Conservation (phyloP, 1,139 yeast genomes). For the Geotrichum reessii region DNA sequence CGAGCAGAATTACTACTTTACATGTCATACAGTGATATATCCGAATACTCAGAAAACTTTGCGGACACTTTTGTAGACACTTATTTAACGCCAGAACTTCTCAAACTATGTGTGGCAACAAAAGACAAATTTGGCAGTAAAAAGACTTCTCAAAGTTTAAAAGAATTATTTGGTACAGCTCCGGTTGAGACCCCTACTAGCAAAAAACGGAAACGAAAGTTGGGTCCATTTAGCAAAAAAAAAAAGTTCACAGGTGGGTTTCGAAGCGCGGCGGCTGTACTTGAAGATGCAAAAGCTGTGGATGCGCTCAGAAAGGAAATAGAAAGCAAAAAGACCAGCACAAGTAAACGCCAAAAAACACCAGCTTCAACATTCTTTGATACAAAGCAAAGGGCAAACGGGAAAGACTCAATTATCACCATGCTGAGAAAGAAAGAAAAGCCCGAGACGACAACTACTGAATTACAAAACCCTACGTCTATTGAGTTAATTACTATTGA, state of each 20-base stretch:
- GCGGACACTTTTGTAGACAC: not conserved
- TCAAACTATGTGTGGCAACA: not conserved
- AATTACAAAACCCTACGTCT: too few species aligned
- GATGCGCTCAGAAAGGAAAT: not conserved
- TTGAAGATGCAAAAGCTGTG: slow-evolving; percentile 1
- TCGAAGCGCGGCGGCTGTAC: slow-evolving; percentile 9
- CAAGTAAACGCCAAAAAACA: not conserved
- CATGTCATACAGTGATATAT: not conserved
- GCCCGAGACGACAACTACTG: too few species aligned
- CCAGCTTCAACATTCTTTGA: not conserved
- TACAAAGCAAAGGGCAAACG: too few species aligned
- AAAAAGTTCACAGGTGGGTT: slow-evolving; percentile 1
- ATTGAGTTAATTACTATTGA: not conserved
- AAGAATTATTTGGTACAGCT: not conserved
- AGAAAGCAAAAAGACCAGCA: slow-evolving; percentile 1
- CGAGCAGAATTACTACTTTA: slow-evolving; percentile 44
- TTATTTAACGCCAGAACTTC: not conserved
- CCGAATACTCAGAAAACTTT: not conserved
- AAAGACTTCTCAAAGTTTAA: not conserved
- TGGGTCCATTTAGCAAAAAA: not conserved
- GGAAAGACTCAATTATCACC: too few species aligned
- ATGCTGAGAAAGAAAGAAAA: too few species aligned
- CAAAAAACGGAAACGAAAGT: not conserved
- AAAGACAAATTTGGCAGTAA: not conserved
- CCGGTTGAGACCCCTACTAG: not conserved